Evolutionary conservation across 2,329 filamentous ascomycete species (phyloP).

Genomic region (Aschersonia sp.): DNA sequence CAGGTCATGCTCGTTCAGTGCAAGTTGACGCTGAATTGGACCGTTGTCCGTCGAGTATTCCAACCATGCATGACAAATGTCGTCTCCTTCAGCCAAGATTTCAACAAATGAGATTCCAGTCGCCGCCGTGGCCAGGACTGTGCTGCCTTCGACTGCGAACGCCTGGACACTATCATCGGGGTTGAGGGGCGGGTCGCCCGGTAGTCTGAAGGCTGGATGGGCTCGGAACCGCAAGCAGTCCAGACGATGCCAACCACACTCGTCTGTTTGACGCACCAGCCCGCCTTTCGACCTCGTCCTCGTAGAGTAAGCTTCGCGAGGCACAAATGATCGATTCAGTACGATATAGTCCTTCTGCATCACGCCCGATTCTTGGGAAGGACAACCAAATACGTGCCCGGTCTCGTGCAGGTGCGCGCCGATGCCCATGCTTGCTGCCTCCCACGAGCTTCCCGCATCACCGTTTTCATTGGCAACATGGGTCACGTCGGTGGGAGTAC

Average conservation of each 20-base stretch:
- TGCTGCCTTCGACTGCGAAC: conserved; percentile 69
- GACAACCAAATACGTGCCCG: conserved; percentile 80
- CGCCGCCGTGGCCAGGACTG: conserved; percentile 61
- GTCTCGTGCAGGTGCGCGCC: conserved; percentile 86
- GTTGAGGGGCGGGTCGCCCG: conserved; percentile 51
- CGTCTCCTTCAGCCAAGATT: conserved; percentile 66
- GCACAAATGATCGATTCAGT: conserved; percentile 70
- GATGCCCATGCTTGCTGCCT: conserved; percentile 87
- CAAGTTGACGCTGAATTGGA: conserved; percentile 54
- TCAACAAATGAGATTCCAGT: conserved; percentile 80
- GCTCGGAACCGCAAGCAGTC: conserved; percentile 80
- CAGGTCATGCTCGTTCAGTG: conserved; percentile 61
- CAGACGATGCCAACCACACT: conserved; percentile 83
- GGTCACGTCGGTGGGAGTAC: conserved; percentile 71
- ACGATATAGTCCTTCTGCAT: conserved; percentile 84
- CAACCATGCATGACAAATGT: conserved; percentile 66
- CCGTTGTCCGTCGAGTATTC: conserved; percentile 58
- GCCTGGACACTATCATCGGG: conserved; percentile 69
- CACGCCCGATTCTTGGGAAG: conserved; percentile 78
- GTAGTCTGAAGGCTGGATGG: conserved; percentile 79
- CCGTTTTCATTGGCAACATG: conserved; percentile 75
- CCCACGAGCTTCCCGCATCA: conserved; percentile 84
- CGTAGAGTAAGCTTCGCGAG: conserved; percentile 73
- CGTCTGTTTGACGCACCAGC: conserved; percentile 59
- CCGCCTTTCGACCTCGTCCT: conserved; percentile 74